A percentile compares a stretch with the other conserved stretches of the same genome.
These are phyloP conservation scores for Penicillium sp. DNA, from an alignment of 2,329 filamentous ascomycete genomes.

Conservation along the genomic window DNA sequence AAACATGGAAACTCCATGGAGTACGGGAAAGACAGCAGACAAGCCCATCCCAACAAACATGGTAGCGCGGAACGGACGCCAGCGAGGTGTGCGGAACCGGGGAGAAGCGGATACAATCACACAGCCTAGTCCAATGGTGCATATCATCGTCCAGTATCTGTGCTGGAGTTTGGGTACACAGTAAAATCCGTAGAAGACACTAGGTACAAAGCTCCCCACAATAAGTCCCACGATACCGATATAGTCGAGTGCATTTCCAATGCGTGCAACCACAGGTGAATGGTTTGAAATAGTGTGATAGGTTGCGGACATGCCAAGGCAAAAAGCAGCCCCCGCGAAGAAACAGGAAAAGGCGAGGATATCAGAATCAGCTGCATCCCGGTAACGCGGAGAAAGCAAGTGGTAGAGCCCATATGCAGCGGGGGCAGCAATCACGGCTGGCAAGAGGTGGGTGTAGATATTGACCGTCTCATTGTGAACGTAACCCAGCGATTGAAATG, in stretches of 20 bases:
- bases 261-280: constrained; percentile 69
- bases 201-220: constrained; percentile 85
- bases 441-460: constrained; percentile 69
- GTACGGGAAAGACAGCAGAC: constrained; percentile 76
- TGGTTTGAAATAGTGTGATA: constrained; percentile 87
- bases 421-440: constrained; percentile 58
- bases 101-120: constrained; percentile 74
- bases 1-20: constrained; percentile 70
- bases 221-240: constrained; percentile 90
- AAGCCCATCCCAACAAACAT: constrained; percentile 90
- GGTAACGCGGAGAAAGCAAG: constrained; percentile 63
- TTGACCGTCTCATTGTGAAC: constrained; percentile 70
- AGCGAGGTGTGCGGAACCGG: constrained; percentile 76
- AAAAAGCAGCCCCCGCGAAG: constrained; percentile 69
- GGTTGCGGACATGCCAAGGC: constrained; percentile 76
- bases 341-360: constrained; percentile 74
- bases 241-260: constrained; percentile 93
- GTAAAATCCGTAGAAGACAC: constrained; percentile 82
- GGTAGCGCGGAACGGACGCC: constrained; percentile 77
- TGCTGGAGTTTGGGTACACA: constrained; percentile 64
- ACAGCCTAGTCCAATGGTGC: constrained; percentile 71
- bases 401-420: constrained; percentile 55
- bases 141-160: constrained; percentile 77
- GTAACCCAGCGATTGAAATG: constrained; percentile 58
- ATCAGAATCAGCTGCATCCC: constrained; percentile 59